A percentile compares a stretch with the other conserved stretches of the same genome.
phyloP scores from a whole-genome alignment of 1,284 basidiomycete genomes.

The Tausonia pullulans region DNA sequence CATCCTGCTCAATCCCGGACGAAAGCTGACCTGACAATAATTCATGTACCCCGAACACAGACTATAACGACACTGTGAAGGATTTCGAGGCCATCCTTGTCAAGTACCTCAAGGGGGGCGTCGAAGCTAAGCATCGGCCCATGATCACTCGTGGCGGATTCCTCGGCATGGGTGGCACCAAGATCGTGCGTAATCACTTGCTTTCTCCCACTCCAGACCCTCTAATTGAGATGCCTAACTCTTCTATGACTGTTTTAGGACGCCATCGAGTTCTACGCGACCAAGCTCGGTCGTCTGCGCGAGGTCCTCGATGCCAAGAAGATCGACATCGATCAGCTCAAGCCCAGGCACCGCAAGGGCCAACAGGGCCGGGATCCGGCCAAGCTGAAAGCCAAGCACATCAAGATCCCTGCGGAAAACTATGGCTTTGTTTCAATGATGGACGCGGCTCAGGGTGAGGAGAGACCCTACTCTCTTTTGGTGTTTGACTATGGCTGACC shows the following conservation, averaged over 20 bases:
- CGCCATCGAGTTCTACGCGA: constrained; percentile 69
- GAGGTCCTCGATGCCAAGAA: constrained; percentile 67
- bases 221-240: neutral
- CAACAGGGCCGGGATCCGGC: neutral
- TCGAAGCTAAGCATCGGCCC: constrained; percentile 57
- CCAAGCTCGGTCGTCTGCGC: constrained; percentile 36
- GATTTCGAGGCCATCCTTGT: constrained; percentile 74
- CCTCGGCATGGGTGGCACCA: constrained; percentile 52
- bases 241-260: constrained; percentile 35
- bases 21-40: neutral
- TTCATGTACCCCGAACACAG: constrained; percentile 22
- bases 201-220: neutral
- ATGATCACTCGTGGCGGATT: constrained; percentile 59
- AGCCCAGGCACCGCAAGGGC: constrained; percentile 10
- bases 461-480: neutral
- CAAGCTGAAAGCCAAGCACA: constrained; percentile 6
- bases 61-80: constrained; percentile 73
- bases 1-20: neutral
- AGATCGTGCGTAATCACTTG: constrained; percentile 2
- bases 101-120: constrained; percentile 66
- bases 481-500: neutral
- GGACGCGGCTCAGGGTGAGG: constrained; percentile 15
- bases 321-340: constrained; percentile 19
- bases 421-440: constrained; percentile 24
- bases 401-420: constrained; percentile 20